Conservation (phyloP, 106 monocot genomes). For the Dendrobium officinale region DNA sequence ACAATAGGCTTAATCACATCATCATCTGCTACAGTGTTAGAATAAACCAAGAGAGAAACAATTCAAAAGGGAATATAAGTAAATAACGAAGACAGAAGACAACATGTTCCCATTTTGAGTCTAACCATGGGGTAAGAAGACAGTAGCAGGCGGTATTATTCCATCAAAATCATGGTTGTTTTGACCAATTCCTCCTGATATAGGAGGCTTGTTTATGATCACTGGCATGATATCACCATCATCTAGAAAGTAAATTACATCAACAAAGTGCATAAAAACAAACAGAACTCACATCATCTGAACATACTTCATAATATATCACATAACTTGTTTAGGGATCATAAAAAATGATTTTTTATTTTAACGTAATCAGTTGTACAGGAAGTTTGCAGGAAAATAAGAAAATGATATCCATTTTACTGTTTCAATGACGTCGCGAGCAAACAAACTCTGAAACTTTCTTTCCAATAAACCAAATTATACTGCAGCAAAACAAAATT, state of each 20-base stretch:
- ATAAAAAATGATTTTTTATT: neutral
- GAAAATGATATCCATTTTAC: too few relatives aligned
- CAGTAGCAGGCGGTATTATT: neutral
- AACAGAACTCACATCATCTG: neutral
- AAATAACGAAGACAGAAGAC: neutral
- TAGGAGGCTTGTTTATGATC: neutral
- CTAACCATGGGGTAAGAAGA: conserved; percentile 1
- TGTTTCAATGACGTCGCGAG: too few relatives aligned
- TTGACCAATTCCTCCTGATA: neutral
- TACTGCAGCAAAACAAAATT: too few relatives aligned
- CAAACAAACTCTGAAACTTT: too few relatives aligned
- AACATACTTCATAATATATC: neutral
- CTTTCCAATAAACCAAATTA: too few relatives aligned
- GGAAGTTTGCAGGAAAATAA: too few relatives aligned
- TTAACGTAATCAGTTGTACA: neutral
- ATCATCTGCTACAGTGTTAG: neutral
- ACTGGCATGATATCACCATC: neutral
- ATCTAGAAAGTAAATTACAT: neutral
- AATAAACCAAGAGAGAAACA: conserved; percentile 2
- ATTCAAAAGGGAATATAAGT: neutral
- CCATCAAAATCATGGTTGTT: neutral
- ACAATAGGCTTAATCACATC: conserved; percentile 3
- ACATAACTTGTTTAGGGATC: neutral
- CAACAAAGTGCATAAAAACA: neutral
- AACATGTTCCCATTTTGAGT: neutral